Base-by-base conservation (phyloP, 23 red algal species). In the Gracilariopsis chorda region DNA sequence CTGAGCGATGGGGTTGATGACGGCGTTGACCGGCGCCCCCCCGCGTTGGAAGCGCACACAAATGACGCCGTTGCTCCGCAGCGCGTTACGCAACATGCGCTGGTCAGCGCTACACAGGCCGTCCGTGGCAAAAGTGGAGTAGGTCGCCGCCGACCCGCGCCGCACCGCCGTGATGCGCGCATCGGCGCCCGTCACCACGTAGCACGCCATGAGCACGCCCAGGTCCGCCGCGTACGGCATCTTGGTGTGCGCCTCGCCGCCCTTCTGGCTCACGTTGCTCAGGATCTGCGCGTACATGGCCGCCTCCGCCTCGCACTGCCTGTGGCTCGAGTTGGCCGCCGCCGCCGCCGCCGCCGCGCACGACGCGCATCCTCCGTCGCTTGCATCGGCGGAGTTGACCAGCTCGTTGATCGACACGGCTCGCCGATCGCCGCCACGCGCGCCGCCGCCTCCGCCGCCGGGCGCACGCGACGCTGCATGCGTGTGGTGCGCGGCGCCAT, bases 251-350 rank as follows among this genome's bases (percentile, higher is more conserved):
- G 60, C 60, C 60, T 28, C 60, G 53, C 53, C 23, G 60, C 60
- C 60, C 45, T 48, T 36, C 32, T 77, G 68, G 13, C 69, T 40
- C 41, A 24, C 46, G 29, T 32, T 79, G 48, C 70, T 78, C 29
- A 87, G 60, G 48, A 87, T 87, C 65, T 87, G 82, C 61, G 82
- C 82, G 48, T 87, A 87, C 65, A 87, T 28, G 12, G 82, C 29
- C 59, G 82, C 82, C 65, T 87, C 82, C 3, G 82, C 64, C 42
- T 87, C 82, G 67, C 67, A 45, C 20, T 73, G 67, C 20, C 42
- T 2, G 20, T 73, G 67, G 20, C 67, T 73, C 2, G 67, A 45
- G 4, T 36, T 45, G 1, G 20, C 67, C n/a, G 11, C 40, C 39
- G 39, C 67, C 67, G 28, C 28, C 7, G 47, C 40, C 8, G 42